These are phyloP conservation scores for Syncephalastrum racemosum DNA, from an alignment of 371 early-diverging fungal species.

Conservation along the genomic window DNA sequence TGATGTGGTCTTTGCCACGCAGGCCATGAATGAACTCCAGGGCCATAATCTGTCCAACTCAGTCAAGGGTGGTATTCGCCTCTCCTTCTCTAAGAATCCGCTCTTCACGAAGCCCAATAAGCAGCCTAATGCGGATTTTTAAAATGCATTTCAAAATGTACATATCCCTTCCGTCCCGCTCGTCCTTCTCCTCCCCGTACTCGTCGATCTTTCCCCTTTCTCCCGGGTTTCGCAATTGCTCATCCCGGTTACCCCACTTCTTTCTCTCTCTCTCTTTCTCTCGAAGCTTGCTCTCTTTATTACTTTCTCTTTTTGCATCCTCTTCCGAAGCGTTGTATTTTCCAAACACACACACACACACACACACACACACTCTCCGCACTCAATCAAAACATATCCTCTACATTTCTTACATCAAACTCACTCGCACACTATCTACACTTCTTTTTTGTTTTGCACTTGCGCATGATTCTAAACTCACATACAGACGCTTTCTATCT, in stretches of 20 bases:
- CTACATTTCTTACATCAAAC: background rate
- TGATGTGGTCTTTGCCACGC: constrained; percentile 82
- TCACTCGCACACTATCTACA: constrained; percentile 4
- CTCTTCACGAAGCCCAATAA: constrained; percentile 60
- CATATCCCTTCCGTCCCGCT: constrained; percentile 8
- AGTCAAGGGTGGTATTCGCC: constrained; percentile 90
- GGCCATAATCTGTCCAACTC: constrained; percentile 83
- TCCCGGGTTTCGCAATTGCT: background rate
- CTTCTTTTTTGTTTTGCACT: no score
- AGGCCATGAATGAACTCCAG: constrained; percentile 82
- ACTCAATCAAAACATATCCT: background rate
- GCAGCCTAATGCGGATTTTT: constrained; percentile 9
- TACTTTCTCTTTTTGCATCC: background rate
- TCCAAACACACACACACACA: constrained; percentile 3
- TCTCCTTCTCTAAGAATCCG: constrained; percentile 95
- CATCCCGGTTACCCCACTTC: background rate
- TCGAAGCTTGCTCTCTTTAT: background rate
- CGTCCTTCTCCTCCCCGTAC: background rate
- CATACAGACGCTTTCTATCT: background rate
- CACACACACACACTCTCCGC: constrained; percentile 3
- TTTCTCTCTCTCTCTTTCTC: background rate
- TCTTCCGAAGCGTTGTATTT: no score
- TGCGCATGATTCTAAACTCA: background rate
- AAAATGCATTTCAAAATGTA: constrained; percentile 13
- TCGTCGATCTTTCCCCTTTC: constrained; percentile 1